Evolutionary conservation across 805 yeast genomes (phyloP).

Genomic region (Spencermartinsiella europaea): DNA sequence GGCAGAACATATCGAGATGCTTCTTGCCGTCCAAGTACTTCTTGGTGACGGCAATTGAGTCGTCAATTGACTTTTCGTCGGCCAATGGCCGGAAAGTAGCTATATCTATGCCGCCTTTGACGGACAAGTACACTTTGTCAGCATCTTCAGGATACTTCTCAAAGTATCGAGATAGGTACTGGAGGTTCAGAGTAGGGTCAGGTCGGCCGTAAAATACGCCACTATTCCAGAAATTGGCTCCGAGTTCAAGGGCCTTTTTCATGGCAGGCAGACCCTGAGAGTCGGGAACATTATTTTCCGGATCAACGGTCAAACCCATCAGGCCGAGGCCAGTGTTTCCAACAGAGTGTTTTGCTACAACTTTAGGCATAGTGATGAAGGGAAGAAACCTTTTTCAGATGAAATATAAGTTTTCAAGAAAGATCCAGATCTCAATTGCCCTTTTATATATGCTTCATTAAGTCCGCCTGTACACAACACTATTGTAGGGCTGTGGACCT

Average conservation of each 20-base stretch:
- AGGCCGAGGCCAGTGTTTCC: constrained; percentile 59
- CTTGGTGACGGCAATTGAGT: constrained; percentile 43
- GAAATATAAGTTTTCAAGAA: too few species aligned
- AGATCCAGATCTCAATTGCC: too few species aligned
- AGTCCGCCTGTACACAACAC: too few species aligned
- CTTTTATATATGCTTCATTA: too few species aligned
- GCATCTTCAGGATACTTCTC: constrained; percentile 51
- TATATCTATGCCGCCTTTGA: constrained; percentile 59
- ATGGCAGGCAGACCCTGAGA: constrained; percentile 51
- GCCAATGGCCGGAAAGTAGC: constrained; percentile 44
- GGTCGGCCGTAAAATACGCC: constrained; percentile 74
- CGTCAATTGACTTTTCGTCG: constrained; percentile 41
- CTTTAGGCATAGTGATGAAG: background rate
- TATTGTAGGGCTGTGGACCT: too few species aligned
- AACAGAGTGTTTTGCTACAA: constrained; percentile 1
- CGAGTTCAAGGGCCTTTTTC: constrained; percentile 45
- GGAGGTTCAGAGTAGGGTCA: constrained; percentile 45
- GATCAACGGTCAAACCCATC: constrained; percentile 75
- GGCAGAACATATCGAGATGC: constrained; percentile 53
- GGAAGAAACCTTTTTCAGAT: too few species aligned
- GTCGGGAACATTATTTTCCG: constrained; percentile 45
- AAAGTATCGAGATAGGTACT: constrained; percentile 53
- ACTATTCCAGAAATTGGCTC: constrained; percentile 56
- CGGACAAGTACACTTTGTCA: constrained; percentile 51
- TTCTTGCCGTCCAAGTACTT: constrained; percentile 21